Evolutionary conservation across 2,329 filamentous ascomycete genomes (phyloP), one percentile per base, ranked within the genome.

Genomic region (Scedosporium minutisporum): DNA sequence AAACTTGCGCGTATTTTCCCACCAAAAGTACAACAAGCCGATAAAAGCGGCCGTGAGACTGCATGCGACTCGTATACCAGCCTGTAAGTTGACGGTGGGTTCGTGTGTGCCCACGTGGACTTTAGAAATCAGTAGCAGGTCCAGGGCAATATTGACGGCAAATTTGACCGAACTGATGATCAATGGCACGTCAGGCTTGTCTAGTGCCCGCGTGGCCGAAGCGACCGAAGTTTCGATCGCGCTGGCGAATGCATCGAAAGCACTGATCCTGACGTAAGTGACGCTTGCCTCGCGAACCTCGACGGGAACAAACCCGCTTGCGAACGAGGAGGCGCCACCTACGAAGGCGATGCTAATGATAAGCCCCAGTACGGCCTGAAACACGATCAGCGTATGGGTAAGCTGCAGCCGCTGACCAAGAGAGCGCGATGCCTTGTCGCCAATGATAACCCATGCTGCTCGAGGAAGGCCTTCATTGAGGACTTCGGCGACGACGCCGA

Each of bases 381-480:
- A 80, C 10, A 86, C 73, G 2, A 89, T 75, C 1, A 89, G 75
- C 0, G 87, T 90, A 65, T 89, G 80, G 0, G 87, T 79, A 1
- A 90, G 78, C 29, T 41, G 27, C 4, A 90, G 73, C 0, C 87
- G 79, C 14, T 82, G 76, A 0, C 72, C 64, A 0, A 80, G 70
- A 0, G 76, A 75, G 1, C 86, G 79, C 0, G 80, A 83, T 0
- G 82, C 73, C 29, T 79, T 80, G 71, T 91, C 86, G 6, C 86
- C 87, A 63, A 91, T 89, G 63, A 89, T 80, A 5, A 86, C 77
- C 83, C 85, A 91, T 0, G 86, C 80, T 0, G 87, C 84, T 23
- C 87, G 79, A 0, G 87, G 87, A 0, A 91, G 81, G 0, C 88
- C 87, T 70, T 91, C 88, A 66, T 91, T 91, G 16, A 91, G 72